Conservation (phyloP, 192 early-diverging fungal species). For the Phycomyces nitens region DNA sequence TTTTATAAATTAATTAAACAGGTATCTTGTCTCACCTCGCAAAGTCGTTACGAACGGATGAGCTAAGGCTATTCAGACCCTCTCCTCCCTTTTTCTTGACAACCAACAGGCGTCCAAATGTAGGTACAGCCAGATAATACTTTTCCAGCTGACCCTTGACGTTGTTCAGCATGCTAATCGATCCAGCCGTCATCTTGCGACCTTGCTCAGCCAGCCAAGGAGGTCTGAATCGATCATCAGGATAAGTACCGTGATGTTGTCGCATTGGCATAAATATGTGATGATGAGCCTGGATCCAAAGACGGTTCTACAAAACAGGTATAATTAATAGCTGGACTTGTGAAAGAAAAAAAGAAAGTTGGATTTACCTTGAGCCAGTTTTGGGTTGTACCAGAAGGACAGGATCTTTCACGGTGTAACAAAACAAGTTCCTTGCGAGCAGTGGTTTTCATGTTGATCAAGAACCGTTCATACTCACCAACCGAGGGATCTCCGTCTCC, state of each 20-base stretch:
- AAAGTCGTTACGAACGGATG: slow-evolving; percentile 41
- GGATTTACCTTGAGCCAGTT: slow-evolving; percentile 81
- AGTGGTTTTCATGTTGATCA: slow-evolving; percentile 94
- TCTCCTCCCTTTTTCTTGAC: slow-evolving; percentile 26
- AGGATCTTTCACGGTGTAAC: slow-evolving; percentile 74
- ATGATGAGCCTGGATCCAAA: slow-evolving; percentile 97
- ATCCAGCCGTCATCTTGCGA: slow-evolving; percentile 43
- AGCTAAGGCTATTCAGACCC: slow-evolving; percentile 5
- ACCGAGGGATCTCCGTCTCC: slow-evolving; percentile 86
- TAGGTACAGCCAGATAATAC: slow-evolving; percentile 56
- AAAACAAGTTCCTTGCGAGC: slow-evolving; percentile 96
- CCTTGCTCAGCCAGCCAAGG: slow-evolving; percentile 40
- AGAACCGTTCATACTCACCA: slow-evolving; percentile 88
- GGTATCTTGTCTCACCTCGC: slow-evolving; percentile 5
- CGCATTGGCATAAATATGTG: slow-evolving; percentile 81
- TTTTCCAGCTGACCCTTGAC: slow-evolving; percentile 64
- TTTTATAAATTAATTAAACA: neutral
- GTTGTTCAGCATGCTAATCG: slow-evolving; percentile 47
- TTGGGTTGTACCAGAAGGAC: slow-evolving; percentile 79
- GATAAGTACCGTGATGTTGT: slow-evolving; percentile 25
- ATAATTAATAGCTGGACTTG: too few relatives aligned
- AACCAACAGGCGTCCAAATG: slow-evolving; percentile 31
- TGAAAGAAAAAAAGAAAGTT: too few relatives aligned
- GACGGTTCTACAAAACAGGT: slow-evolving; percentile 45
- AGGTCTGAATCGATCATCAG: slow-evolving; percentile 25